phyloP scores from a whole-genome alignment of 331 rosid genomes.

The Malus hybrid region DNA sequence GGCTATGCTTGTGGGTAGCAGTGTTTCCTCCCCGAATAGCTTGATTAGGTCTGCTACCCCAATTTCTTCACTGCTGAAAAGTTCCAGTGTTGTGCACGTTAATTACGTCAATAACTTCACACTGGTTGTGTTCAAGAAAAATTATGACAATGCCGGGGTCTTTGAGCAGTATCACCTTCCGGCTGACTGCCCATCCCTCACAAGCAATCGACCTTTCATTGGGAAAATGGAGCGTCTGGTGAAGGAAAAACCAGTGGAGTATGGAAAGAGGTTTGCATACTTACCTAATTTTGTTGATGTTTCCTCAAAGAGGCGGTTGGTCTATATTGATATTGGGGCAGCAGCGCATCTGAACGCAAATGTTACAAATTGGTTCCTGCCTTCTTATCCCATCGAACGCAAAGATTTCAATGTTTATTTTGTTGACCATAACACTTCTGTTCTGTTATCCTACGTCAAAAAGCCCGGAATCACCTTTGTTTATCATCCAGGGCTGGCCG shows the following conservation, averaged over 20 bases:
- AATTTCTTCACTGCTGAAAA: conserved; percentile 65
- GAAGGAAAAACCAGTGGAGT: conserved; percentile 25
- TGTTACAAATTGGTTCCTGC: conserved; percentile 50
- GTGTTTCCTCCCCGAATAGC: conserved; percentile 35
- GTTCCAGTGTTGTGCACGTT: conserved; percentile 67
- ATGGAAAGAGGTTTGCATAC: conserved; percentile 26
- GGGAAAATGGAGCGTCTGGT: conserved; percentile 63
- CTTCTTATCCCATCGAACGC: conserved; percentile 57
- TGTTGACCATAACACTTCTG: conserved; percentile 89
- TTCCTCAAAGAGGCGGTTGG: conserved; percentile 45
- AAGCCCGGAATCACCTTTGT: conserved; percentile 82
- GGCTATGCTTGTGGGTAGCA: conserved; percentile 46
- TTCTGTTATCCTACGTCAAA: conserved; percentile 53
- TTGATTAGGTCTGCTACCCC: conserved; percentile 70
- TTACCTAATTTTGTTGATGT: conserved; percentile 60
- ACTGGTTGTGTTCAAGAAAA: conserved; percentile 73
- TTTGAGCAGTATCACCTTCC: conserved; percentile 52
- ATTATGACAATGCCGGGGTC: conserved; percentile 24
- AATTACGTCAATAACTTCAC: conserved; percentile 37
- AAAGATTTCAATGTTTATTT: conserved; percentile 60
- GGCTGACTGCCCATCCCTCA: conserved; percentile 56
- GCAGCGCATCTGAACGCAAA: conserved; percentile 48
- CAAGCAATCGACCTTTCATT: conserved; percentile 44
- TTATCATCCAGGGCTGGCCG: conserved; percentile 87
- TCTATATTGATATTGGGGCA: conserved; percentile 72